These are phyloP conservation scores for Sporothrix pseudoabietina DNA, from an alignment of 2,329 filamentous ascomycete species.

Conservation along the genomic window DNA sequence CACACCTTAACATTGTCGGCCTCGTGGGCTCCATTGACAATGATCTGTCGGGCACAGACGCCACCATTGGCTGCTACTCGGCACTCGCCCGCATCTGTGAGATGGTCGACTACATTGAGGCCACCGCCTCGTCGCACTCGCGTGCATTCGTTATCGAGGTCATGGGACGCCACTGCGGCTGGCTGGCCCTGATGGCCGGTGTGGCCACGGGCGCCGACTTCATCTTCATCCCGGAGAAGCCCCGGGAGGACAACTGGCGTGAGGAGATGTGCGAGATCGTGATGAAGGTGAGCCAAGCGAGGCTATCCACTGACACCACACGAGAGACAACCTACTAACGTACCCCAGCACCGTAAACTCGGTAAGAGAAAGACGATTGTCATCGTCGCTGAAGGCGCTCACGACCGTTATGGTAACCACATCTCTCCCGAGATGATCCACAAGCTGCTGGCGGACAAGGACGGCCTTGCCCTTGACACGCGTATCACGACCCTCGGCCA, in stretches of 20 bases:
- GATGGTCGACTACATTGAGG: conserved; percentile 95
- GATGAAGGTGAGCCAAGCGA: conserved; percentile 64
- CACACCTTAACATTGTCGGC: conserved; percentile 91
- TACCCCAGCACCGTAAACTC: conserved; percentile 71
- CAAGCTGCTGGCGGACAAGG: conserved; percentile 76
- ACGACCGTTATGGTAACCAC: conserved; percentile 79
- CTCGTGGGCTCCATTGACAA: conserved; percentile 98
- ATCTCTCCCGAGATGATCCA: conserved; percentile 83
- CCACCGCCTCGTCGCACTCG: conserved; percentile 90
- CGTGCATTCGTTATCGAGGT: conserved; percentile 97
- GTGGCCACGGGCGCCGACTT: conserved; percentile 95
- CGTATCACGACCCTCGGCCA: conserved; percentile 93
- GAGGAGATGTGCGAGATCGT: conserved; percentile 83
- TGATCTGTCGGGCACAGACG: conserved; percentile 94
- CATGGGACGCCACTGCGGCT: conserved; percentile 97
- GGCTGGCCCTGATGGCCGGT: conserved; percentile 94
- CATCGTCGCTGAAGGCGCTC: conserved; percentile 93
- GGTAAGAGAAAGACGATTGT: conserved; percentile 98
- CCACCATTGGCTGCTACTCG: conserved; percentile 95
- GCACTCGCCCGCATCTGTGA: conserved; percentile 91
- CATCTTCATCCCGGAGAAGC: conserved; percentile 94
- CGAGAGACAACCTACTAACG: conserved; percentile 32
- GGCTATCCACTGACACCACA: background rate
- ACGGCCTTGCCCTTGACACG: conserved; percentile 79
- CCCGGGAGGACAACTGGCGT: conserved; percentile 83